Percentiles rank a stretch among this genome's conserved stretches.
Evolutionary conservation across 495 filamentous ascomycete species (phyloP).

Genomic region (Letharia lupina): DNA sequence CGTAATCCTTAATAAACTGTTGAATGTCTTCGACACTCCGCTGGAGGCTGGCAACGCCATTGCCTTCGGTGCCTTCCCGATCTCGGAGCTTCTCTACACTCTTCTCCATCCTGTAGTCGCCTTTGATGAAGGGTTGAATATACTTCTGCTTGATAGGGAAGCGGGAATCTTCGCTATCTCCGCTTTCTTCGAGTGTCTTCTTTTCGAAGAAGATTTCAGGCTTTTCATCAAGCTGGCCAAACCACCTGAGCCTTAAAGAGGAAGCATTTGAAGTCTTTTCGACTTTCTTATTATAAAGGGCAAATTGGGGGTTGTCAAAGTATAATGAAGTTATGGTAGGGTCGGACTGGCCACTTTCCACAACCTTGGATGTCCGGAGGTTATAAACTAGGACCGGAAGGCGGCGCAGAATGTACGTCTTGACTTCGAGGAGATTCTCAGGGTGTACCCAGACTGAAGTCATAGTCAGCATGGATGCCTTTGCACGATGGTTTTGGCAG

Average conservation of each 20-base stretch:
- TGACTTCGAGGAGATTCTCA: conserved; percentile 92
- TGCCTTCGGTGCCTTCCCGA: conserved; percentile 48
- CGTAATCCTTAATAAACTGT: conserved; percentile 64
- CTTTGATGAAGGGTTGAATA: conserved; percentile 76
- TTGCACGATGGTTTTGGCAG: conserved; percentile 58
- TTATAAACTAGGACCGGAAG: conserved; percentile 91
- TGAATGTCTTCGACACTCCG: conserved; percentile 70
- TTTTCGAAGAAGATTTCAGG: conserved; percentile 80
- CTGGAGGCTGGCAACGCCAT: conserved; percentile 60
- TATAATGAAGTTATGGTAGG: conserved; percentile 92
- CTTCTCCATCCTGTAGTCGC: conserved; percentile 89
- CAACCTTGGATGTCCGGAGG: conserved; percentile 67
- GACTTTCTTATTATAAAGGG: conserved; percentile 78
- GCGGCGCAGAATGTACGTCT: conserved; percentile 84
- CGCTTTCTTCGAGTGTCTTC: conserved; percentile 70
- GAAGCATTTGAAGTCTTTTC: conserved; percentile 65
- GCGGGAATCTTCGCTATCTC: conserved; percentile 63
- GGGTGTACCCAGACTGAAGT: conserved; percentile 78
- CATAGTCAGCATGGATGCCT: conserved; percentile 37
- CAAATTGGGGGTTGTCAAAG: conserved; percentile 81
- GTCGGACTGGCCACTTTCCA: conserved; percentile 66
- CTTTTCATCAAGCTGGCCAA: conserved; percentile 68
- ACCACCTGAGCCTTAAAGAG: conserved; percentile 85
- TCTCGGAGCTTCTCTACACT: conserved; percentile 71
- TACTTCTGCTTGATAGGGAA: conserved; percentile 91